A percentile compares a stretch with the other conserved stretches of the same genome.
These are phyloP conservation scores for Talaromyces trachyspermus DNA, from an alignment of 495 filamentous ascomycete species.

Conservation along the genomic window DNA sequence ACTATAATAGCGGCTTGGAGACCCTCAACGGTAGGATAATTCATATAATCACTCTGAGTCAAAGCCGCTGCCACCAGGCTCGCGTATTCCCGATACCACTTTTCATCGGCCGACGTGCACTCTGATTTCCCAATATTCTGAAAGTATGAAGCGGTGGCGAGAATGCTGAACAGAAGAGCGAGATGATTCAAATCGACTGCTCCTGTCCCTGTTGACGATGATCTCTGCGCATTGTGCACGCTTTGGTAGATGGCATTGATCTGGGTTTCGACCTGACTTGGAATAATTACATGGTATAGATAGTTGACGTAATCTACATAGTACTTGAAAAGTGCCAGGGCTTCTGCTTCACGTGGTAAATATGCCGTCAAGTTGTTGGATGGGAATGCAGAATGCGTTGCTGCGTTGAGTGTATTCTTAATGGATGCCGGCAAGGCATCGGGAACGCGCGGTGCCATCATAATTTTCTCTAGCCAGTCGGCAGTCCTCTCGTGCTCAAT, in stretches of 20 bases:
- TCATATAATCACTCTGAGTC: conserved; percentile 26
- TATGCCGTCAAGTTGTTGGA: conserved; percentile 13
- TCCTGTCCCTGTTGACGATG: neutral
- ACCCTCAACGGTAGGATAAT: conserved; percentile 35
- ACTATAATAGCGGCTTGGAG: conserved; percentile 40
- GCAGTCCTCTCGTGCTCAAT: conserved; percentile 14
- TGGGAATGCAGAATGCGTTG: conserved; percentile 1
- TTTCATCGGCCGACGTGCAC: conserved; percentile 19
- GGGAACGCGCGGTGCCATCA: conserved; percentile 31
- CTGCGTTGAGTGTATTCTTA: conserved; percentile 14
- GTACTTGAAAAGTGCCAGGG: conserved; percentile 25
- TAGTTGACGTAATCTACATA: conserved; percentile 30
- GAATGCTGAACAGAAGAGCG: conserved; percentile 34
- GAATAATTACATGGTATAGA: conserved; percentile 32
- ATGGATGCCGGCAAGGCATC: conserved; percentile 20
- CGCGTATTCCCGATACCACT: conserved; percentile 19
- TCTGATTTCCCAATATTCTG: conserved; percentile 16
- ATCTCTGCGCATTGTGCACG: conserved; percentile 11
- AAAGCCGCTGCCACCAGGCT: conserved; percentile 28
- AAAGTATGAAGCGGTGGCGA: conserved; percentile 30
- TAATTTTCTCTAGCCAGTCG: conserved; percentile 32
- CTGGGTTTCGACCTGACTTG: conserved; percentile 16
- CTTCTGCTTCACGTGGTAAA: conserved; percentile 21
- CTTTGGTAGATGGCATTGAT: conserved; percentile 28
- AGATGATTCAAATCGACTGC: conserved; percentile 17